Percentiles rank a stretch among this genome's conserved stretches.
These are phyloP conservation scores for Ustilago esculenta DNA, from an alignment of 1,284 basidiomycete genomes.

Conservation along the genomic window DNA sequence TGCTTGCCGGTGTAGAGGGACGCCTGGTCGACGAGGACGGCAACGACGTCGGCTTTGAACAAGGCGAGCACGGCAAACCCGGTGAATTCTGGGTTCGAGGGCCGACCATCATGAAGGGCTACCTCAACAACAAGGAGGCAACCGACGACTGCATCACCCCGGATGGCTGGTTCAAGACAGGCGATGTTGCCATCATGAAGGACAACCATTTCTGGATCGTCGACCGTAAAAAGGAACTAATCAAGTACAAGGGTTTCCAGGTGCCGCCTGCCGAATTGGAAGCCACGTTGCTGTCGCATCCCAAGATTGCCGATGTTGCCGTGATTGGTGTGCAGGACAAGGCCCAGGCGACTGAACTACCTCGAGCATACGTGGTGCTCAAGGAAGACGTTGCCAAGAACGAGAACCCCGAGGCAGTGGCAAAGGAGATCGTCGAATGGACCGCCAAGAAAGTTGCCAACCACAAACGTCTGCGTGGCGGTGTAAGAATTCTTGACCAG, in stretches of 20 bases:
- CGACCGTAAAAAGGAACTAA: constrained; percentile 59
- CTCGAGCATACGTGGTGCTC: constrained; percentile 65
- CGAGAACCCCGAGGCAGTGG: constrained; percentile 44
- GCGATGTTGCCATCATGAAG: constrained; percentile 54
- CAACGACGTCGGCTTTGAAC: constrained; percentile 64
- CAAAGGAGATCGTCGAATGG: constrained; percentile 63
- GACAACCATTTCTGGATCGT: constrained; percentile 58
- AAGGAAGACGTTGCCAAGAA: constrained; percentile 27
- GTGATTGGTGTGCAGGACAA: constrained; percentile 40
- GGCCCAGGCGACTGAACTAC: constrained; percentile 53
- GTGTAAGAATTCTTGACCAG: constrained; percentile 51
- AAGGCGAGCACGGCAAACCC: constrained; percentile 70
- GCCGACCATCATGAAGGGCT: constrained; percentile 51
- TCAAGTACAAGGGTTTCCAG: constrained; percentile 61
- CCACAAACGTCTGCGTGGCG: constrained; percentile 67
- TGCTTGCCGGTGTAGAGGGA: constrained; percentile 81
- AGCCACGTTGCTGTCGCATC: constrained; percentile 38
- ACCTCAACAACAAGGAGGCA: constrained; percentile 47
- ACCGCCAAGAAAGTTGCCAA: constrained; percentile 63
- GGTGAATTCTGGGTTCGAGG: constrained; percentile 53
- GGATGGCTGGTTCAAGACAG: constrained; percentile 57
- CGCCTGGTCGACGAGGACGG: constrained; percentile 74
- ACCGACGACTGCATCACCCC: constrained; percentile 50
- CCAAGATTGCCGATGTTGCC: constrained; percentile 52
- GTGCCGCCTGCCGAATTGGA: constrained; percentile 59